Base-by-base conservation (phyloP, 768 basidiomycete species). In the Xerocomus potaroensis region DNA sequence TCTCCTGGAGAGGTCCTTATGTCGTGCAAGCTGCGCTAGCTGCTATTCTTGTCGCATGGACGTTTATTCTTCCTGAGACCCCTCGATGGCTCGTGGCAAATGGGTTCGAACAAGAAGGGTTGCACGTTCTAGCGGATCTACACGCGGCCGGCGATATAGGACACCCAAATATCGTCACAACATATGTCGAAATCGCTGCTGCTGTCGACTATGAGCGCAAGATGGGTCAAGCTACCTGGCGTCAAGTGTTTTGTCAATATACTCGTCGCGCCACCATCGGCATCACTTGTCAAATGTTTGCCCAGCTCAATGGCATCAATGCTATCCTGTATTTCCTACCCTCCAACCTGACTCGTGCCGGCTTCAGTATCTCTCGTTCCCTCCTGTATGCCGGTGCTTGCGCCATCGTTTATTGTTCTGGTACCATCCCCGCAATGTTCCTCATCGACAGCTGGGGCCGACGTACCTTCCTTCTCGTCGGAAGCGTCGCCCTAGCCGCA, bases 251-350 rank as follows among this genome's bases (percentile, higher is more conserved):
- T 64, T 68, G 56, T 47, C 73, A 74, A 40, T 76, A 80, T 43
- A 68, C 74, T 21, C 69, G 73, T 14, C 75, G 80, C 18, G 63
- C 72, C 5, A 50, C 73, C 45, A 69, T 83, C 2, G 81, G 77
- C 8, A 73, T 75, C 50, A 74, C 73, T 0, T 75, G 75, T 34
- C 81, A 83, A 52, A 72, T 75, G 54, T 77, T 78, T 44, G 75
- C 75, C 1, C 76, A 78, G 50, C 73, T 76, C 59, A 78, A 79
- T 55, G 76, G 77, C 18, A 77, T 79, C 61, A 78, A 78, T 47
- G 75, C 75, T 10, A 73, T 83, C 41, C 66, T 81, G 21, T 81
- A 81, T 55, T 80, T 77, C 57, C 66, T 81, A 10, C 79, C 79
- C 8, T 72, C 72, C 48, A 77, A 73, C 48, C 64, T 79, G 48